Base-by-base conservation (phyloP, 75 land plant species). In the Adiantum capillusveneris region DNA sequence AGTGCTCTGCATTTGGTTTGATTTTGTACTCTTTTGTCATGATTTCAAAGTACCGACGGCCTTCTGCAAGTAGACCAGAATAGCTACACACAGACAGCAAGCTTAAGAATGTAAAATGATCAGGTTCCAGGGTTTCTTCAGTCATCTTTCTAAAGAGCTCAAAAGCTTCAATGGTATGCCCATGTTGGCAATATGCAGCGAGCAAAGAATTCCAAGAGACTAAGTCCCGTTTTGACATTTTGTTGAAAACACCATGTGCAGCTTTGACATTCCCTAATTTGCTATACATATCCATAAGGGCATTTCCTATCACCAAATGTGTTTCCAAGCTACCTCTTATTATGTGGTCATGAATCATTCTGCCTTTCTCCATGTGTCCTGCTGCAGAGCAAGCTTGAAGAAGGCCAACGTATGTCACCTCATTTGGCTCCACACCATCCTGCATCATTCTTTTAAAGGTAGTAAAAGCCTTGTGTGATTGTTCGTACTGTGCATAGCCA, bases 11-110 rank as follows among this genome's bases (percentile, higher is more conserved):
- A 34, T 53, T 62, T 0, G 79, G 86, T 12, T 53, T 34, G 49
- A 83, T 24, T 0, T 63, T 46, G 49, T 76, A 73, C 6, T 42
- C 25, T 20, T 24, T 41, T 57, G 70, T 29, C 82, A 83, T 79
- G 28, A 21, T 25, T 22, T 37, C 18, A 51, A 79, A 79, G 36
- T 73, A 79, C 19, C 57, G 34, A 59, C 76, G 27, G 13, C 82
- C 86, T 45, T 70, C 63, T 0, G 75, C 65, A 13, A 75, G 49
- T 50, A 79, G 25, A 22, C 84, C 88, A 2, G 77, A 79, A 73
- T 83, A 81, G 44, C 86, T 83, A 48, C 88, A 85, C 1, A 84
- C 88, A 18, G 84, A 78, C 48, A 85, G 43, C 26, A 85, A 76
- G 44, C 79, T 67, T 42, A 85, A 69, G 46, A 85, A 72, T 1